Percentiles rank a stretch among this genome's conserved stretches.
These are phyloP conservation scores for Aspergillus wentii DNA, from an alignment of 495 filamentous ascomycete species.

Conservation along the genomic window DNA sequence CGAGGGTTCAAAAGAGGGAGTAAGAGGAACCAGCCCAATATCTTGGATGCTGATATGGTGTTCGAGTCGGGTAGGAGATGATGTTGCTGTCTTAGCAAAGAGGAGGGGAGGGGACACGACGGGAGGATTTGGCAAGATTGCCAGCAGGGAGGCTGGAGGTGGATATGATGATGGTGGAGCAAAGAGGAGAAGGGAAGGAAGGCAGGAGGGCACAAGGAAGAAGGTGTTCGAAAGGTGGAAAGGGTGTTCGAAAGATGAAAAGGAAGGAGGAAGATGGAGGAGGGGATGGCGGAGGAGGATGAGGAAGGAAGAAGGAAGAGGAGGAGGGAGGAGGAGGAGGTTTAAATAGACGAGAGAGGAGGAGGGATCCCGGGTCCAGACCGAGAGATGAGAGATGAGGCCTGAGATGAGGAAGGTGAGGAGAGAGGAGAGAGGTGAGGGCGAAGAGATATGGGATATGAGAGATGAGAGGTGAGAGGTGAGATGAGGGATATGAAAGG, in stretches of 20 bases:
- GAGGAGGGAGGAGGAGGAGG: neutral
- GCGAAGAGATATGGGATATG: conserved; percentile 5
- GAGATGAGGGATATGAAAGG: too few species aligned
- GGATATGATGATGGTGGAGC: neutral
- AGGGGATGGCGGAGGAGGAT: conserved; percentile 14
- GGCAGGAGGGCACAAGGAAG: conserved; percentile 3
- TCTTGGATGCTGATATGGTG: too few species aligned
- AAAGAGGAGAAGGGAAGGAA: conserved; percentile 5
- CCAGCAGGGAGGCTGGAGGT: neutral
- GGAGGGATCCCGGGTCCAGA: too few species aligned
- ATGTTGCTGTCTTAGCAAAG: too few species aligned
- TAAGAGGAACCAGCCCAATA: too few species aligned
- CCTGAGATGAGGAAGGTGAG: conserved; percentile 6
- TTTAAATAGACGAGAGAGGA: too few species aligned
- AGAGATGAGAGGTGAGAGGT: conserved; percentile 2
- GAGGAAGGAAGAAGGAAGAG: conserved; percentile 6
- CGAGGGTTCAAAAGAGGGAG: too few species aligned
- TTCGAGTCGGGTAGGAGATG: too few species aligned
- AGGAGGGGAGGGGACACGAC: too few species aligned
- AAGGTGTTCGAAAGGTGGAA: conserved; percentile 1
- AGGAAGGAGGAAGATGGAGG: conserved; percentile 4
- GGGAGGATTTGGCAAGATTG: too few species aligned
- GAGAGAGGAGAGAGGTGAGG: conserved; percentile 15
- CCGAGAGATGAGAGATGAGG: too few species aligned
- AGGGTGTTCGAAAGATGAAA: conserved; percentile 2